Percentiles rank a stretch among this genome's conserved stretches.
phyloP scores from a whole-genome alignment of 2,329 filamentous ascomycete species.

The Fusarium continuum region DNA sequence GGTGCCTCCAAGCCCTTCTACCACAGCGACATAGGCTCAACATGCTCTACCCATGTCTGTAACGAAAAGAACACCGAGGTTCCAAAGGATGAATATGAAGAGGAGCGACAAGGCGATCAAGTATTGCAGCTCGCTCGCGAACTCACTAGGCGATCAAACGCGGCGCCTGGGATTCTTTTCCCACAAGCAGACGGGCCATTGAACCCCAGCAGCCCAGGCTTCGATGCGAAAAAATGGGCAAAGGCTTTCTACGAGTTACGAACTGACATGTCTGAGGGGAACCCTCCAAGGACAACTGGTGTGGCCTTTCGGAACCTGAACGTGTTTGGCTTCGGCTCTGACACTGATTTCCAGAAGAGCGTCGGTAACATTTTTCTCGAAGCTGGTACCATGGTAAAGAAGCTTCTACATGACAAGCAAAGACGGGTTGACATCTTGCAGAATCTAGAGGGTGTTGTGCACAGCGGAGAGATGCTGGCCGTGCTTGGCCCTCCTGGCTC shows the following conservation, averaged over 20 bases:
- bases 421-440: slow-evolving; percentile 71
- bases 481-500: slow-evolving; percentile 74
- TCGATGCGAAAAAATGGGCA: slow-evolving; percentile 56
- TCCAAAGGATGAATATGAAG: neutral
- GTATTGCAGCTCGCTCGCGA: slow-evolving; percentile 44
- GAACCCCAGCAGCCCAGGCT: slow-evolving; percentile 52
- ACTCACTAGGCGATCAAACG: slow-evolving; percentile 42
- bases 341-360: slow-evolving; percentile 45
- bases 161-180: slow-evolving; percentile 41
- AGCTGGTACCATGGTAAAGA: slow-evolving; percentile 22
- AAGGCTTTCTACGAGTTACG: slow-evolving; percentile 48
- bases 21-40: slow-evolving; percentile 16
- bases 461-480: slow-evolving; percentile 75
- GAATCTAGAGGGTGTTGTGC: slow-evolving; percentile 70
- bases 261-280: slow-evolving; percentile 40
- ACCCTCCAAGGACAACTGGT: slow-evolving; percentile 41
- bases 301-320: slow-evolving; percentile 42
- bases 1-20: neutral
- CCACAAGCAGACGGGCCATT: slow-evolving; percentile 44
- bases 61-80: slow-evolving; percentile 27
- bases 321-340: slow-evolving; percentile 43
- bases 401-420: slow-evolving; percentile 52
- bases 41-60: slow-evolving; percentile 26
- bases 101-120: slow-evolving; percentile 24
- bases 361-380: slow-evolving; percentile 42